Conservation (phyloP, 768 basidiomycete genomes). For the Sistotremastrum niveocremeum region DNA sequence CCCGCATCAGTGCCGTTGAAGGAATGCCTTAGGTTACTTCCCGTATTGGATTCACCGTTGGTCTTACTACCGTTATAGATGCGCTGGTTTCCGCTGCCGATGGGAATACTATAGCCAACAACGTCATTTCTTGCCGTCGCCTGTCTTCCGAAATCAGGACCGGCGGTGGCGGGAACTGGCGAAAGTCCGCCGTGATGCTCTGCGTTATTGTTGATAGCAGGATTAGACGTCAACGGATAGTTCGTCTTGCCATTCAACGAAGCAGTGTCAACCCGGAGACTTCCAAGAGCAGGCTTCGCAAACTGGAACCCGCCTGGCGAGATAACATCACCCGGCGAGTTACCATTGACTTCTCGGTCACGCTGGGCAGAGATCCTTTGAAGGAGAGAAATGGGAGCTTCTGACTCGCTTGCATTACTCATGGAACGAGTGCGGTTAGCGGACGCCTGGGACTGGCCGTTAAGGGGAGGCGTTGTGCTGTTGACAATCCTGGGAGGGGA, state of each 20-base stretch:
- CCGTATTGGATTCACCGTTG: conserved; percentile 17
- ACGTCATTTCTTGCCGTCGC: conserved; percentile 58
- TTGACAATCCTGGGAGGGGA: conserved; percentile 21
- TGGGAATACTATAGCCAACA: conserved; percentile 36
- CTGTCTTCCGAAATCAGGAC: conserved; percentile 73
- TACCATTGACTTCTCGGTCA: conserved; percentile 31
- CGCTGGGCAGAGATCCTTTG: conserved; percentile 65
- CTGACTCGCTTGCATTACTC: conserved; percentile 69
- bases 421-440: conserved; percentile 52
- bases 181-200: conserved; percentile 52
- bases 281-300: conserved; percentile 52
- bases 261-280: conserved; percentile 63
- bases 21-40: conserved; percentile 53
- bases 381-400: conserved; percentile 55
- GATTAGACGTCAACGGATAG: conserved; percentile 45
- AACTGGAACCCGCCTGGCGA: conserved; percentile 36
- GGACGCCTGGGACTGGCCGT: conserved; percentile 13
- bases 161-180: conserved; percentile 72
- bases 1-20: conserved; percentile 61
- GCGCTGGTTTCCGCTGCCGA: conserved; percentile 16
- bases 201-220: conserved; percentile 34
- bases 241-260: conserved; percentile 57
- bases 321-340: conserved; percentile 45
- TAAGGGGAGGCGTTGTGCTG: conserved; percentile 34
- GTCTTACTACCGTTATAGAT: conserved; percentile 22